These are phyloP conservation scores for Omphalotus olearius DNA, from an alignment of 1,284 basidiomycete species.

Conservation along the genomic window DNA sequence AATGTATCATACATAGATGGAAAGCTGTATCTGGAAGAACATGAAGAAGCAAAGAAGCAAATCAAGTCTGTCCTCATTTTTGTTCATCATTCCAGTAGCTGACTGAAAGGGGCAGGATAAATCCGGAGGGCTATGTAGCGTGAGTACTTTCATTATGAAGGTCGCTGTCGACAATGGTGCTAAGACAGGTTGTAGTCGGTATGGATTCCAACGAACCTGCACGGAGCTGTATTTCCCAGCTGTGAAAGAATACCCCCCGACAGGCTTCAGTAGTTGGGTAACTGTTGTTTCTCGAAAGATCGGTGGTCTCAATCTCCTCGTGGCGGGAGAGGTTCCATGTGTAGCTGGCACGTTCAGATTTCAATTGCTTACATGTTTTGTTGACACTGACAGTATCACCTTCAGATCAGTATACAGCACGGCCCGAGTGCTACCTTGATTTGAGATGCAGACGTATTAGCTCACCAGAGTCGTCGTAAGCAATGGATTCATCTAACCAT, in stretches of 20 bases:
- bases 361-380: background rate
- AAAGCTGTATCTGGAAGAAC: slow-evolving; percentile 17
- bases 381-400: background rate
- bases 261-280: slow-evolving; percentile 9
- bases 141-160: background rate
- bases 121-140: slow-evolving; percentile 1
- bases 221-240: slow-evolving; percentile 6
- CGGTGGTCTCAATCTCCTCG: slow-evolving; percentile 18
- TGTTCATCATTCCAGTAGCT: background rate
- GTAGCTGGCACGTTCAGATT: slow-evolving; percentile 12
- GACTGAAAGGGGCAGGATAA: slow-evolving; percentile 1
- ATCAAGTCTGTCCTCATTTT: background rate
- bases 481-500: background rate
- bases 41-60: background rate
- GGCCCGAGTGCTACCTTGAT: slow-evolving; percentile 15
- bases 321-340: slow-evolving; percentile 16
- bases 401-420: slow-evolving; percentile 5
- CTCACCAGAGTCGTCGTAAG: background rate
- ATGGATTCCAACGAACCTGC: slow-evolving; percentile 15
- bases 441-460: slow-evolving; percentile 8
- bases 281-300: slow-evolving; percentile 17
- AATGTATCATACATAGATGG: slow-evolving; percentile 19
- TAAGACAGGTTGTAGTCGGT: slow-evolving; percentile 4
- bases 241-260: background rate
- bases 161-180: background rate